A percentile compares a stretch with the other conserved stretches of the same genome.
These are phyloP conservation scores for Scutellaria galericulata DNA, from an alignment of 257 asterid genomes.

Conservation along the genomic window DNA sequence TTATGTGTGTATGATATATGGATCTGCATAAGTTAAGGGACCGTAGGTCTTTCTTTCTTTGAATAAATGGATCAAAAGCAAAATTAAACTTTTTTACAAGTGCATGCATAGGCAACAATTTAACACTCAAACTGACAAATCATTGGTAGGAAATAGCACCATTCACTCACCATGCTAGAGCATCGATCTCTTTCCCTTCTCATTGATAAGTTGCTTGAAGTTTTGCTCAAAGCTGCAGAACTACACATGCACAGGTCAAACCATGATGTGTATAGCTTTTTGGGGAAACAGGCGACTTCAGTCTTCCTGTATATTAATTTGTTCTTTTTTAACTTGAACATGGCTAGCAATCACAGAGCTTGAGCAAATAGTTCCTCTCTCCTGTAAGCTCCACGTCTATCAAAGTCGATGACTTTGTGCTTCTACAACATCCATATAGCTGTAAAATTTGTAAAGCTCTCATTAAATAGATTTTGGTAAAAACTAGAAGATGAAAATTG, in stretches of 20 bases:
- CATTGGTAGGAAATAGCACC: not conserved
- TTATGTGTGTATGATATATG: slow-evolving; percentile 25
- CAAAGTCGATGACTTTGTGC: slow-evolving; percentile 19
- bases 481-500: not conserved
- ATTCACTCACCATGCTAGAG: not conserved
- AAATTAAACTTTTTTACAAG: not conserved
- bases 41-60: slow-evolving; percentile 13
- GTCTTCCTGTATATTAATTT: too few species aligned
- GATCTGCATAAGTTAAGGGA: slow-evolving; percentile 9
- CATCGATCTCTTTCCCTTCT: too few species aligned
- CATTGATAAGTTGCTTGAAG: too few species aligned
- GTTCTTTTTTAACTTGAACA: too few species aligned
- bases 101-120: slow-evolving; percentile 2
- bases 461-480: not conserved
- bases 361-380: not conserved
- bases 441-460: slow-evolving; percentile 10
- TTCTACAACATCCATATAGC: slow-evolving; percentile 3
- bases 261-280: too few species aligned
- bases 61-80: slow-evolving; percentile 11
- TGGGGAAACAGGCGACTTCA: too few species aligned
- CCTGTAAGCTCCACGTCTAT: slow-evolving; percentile 1
- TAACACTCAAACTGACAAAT: not conserved
- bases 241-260: too few species aligned
- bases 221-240: too few species aligned
- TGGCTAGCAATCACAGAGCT: too few species aligned